Evolutionary conservation across 345 rosid species (phyloP), one percentile per base, ranked within the genome.

Genomic region (Corchorus capsularis): DNA sequence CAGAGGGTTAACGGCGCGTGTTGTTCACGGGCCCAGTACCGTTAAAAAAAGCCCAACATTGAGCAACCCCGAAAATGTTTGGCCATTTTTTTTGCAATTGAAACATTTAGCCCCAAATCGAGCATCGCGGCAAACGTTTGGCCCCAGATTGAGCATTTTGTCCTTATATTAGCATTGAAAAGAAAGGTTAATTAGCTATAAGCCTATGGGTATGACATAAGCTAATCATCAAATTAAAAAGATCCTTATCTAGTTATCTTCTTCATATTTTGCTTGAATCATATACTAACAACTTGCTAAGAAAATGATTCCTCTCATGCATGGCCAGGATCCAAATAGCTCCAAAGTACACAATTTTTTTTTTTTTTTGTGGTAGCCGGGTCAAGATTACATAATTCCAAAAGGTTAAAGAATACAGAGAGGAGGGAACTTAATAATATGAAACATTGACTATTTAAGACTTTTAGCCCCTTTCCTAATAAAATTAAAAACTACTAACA

Each of bases 331-430:
- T 19, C 57, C 72, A 49, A 27, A 68, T 68, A 68, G 27, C 54
- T 49, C 72, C 56, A 68, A 27, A 2, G 0, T 14, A 1, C 20
- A 47, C 55, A 22, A n/a, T n/a, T n/a, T 22, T 22, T 67, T 68
- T 14, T 0, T 78, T 5, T 60, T 56, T 72, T 32, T 16, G 16
- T 27, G 46, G 61, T n/a, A 27, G 37, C 19, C 22, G 57, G 66
- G 73, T 67, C 79, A 79, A 77, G 69, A 72, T 17, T 53, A 74
- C 70, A 35, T 37, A 53, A 73, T 75, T 77, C 83, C 74, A 77
- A 63, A 60, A 71, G 64, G 80, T 61, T 72, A 77, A 74, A 32
- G 19, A 69, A 56, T 32, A 79, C 72, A 27, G 66, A 66, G 68
- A 78, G 65, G 61, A 75, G 5, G 37, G 71, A 47, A 64, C 52